These are phyloP conservation scores for Flaveria linearis DNA, from an alignment of 129 eudicot genomes.

Conservation along the genomic window DNA sequence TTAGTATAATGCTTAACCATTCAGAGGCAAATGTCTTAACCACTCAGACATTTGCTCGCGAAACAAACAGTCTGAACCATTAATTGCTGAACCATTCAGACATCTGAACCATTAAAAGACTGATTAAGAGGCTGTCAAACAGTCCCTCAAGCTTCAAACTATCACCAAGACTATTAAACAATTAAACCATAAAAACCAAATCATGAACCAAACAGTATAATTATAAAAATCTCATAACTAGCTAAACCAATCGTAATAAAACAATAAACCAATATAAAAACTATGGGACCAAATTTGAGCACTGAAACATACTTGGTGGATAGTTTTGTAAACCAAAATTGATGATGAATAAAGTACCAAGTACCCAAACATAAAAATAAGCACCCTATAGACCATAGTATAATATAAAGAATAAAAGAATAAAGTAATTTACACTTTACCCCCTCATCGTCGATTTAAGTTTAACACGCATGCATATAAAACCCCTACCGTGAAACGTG, in stretches of 20 bases:
- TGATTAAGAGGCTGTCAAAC: too few relatives aligned
- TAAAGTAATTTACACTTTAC: slow-evolving; percentile 17
- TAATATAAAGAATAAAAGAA: neutral
- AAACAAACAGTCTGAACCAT: too few relatives aligned
- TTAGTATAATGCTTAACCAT: too few relatives aligned
- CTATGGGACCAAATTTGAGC: neutral
- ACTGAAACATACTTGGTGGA: neutral
- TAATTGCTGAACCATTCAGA: too few relatives aligned
- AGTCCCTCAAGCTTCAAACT: too few relatives aligned
- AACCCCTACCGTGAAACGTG: slow-evolving; percentile 40
- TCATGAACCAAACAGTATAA: neutral
- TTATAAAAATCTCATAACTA: neutral
- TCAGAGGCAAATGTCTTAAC: too few relatives aligned
- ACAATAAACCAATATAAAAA: too few relatives aligned
- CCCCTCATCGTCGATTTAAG: slow-evolving; percentile 25
- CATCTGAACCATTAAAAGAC: too few relatives aligned
- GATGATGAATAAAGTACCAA: slow-evolving; percentile 26
- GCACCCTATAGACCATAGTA: neutral
- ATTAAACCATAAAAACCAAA: neutral
- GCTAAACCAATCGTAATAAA: neutral
- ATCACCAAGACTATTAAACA: too few relatives aligned
- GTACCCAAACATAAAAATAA: neutral
- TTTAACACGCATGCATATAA: slow-evolving; percentile 33
- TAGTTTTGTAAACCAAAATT: neutral
- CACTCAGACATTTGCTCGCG: too few relatives aligned